Conservation (phyloP, 257 asterid species). For the Verbascum thapsus region DNA sequence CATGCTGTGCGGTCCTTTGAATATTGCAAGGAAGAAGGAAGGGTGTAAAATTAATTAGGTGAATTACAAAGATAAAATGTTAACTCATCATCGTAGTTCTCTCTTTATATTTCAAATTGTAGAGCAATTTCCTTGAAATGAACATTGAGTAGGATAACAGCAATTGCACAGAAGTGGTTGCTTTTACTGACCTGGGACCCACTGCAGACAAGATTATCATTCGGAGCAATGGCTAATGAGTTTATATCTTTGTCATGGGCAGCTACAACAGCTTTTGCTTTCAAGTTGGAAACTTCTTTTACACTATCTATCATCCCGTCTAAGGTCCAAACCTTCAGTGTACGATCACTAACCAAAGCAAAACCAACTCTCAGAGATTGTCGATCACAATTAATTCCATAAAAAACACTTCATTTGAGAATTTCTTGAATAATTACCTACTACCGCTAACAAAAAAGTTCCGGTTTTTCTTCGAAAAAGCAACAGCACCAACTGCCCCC, state of each 20-base stretch:
- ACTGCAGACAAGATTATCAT: constrained; percentile 95
- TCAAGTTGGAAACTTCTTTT: constrained; percentile 58
- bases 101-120: constrained; percentile 15
- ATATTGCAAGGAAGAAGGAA: constrained; percentile 33
- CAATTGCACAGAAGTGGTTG: constrained; percentile 1
- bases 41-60: constrained; percentile 17
- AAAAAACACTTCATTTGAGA: background rate
- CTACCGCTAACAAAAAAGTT: constrained; percentile 93
- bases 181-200: constrained; percentile 84
- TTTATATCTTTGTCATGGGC: constrained; percentile 98
- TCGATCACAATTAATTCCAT: background rate
- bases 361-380: constrained; percentile 26
- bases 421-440: constrained; percentile 53
- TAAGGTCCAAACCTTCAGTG: constrained; percentile 87
- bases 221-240: constrained; percentile 85
- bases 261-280: constrained; percentile 84
- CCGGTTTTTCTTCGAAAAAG: constrained; percentile 68
- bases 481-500: constrained; percentile 91
- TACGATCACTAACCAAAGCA: constrained; percentile 67
- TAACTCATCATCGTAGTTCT: background rate
- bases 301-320: constrained; percentile 56
- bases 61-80: constrained; percentile 5
- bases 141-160: background rate
- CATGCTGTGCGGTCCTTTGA: constrained; percentile 95
- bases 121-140: background rate